Base-by-base conservation (phyloP, 441 rosid species). In the Sinapis alba region DNA sequence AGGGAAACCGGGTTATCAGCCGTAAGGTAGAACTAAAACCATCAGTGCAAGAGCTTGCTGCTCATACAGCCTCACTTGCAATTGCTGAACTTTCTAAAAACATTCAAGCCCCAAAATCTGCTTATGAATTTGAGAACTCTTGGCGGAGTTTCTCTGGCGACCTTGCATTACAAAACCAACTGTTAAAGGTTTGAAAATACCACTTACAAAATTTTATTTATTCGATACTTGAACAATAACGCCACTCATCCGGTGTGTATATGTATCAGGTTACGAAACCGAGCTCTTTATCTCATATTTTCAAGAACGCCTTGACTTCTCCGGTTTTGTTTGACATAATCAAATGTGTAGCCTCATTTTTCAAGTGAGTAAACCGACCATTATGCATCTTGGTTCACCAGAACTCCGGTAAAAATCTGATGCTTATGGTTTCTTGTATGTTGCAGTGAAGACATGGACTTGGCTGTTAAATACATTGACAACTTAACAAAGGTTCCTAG, bases 1-100 rank as follows among this genome's bases (percentile, higher is more conserved):
- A 90, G 97, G 84, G 76, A 80, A 72, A 70, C 78, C 69, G 23
- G 27, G 78, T 41, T 74, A 53, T 71, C 47, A 80, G 60, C 27
- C 5, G 32, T 73, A 85, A 78, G 80, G 78, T 71, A 30, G 87
- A 85, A 53, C 83, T 91, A 68, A 83, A 83, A 70, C 74, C 86
- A 71, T 88, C 96, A 5, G 89, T 95, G 15, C 88, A 88, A 75
- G 98, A 92, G 76, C 95, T 92, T 78, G 99, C 99, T 58, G 75
- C 90, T 76, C 89, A 82, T 60, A 97, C 97, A 73, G 89, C 98
- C 32, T 87, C 89, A 70, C 87, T 81, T 71, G 93, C 97, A 64
- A 60, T 81, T 85, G 80, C 84, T 50, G 97, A 91, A 80, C 89
- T 90, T 68, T 92, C 96, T 18, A 87, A 87, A 80, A 85, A 83